Conservation (phyloP, 2,329 filamentous ascomycete species). For the Colletotrichum sp. region DNA sequence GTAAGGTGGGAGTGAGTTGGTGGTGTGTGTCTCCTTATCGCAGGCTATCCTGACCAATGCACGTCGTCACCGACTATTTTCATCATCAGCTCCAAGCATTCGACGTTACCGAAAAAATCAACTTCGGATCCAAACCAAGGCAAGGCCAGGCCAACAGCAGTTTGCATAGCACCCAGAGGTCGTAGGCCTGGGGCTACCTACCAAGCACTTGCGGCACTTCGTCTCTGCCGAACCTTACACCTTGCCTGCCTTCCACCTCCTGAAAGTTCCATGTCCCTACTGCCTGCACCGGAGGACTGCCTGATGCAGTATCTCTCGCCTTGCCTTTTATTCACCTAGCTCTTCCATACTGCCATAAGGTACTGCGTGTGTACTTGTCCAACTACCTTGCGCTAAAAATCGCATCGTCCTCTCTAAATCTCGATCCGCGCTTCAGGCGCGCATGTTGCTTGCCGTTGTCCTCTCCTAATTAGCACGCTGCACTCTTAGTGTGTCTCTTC, state of each 20-base stretch:
- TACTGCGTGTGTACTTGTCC: neutral
- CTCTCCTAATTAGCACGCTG: neutral
- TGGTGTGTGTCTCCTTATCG: neutral
- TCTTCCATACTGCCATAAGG: neutral
- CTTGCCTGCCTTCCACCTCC: neutral
- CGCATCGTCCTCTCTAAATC: slow-evolving; percentile 12
- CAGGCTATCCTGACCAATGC: slow-evolving; percentile 1
- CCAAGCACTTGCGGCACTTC: neutral
- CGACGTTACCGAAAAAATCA: neutral
- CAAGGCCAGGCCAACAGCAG: neutral
- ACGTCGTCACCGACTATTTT: slow-evolving; percentile 4
- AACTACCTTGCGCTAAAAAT: slow-evolving; percentile 11
- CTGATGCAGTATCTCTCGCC: slow-evolving; percentile 14
- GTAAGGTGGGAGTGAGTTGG: neutral
- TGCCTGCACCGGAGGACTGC: neutral
- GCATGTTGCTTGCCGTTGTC: slow-evolving; percentile 15
- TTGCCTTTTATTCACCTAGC: neutral
- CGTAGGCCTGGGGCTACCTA: neutral
- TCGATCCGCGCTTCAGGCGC: slow-evolving; percentile 17
- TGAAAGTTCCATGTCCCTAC: neutral
- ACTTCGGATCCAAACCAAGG: neutral
- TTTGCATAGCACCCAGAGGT: neutral
- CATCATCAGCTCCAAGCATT: neutral
- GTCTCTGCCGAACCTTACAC: neutral
- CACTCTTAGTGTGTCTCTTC: neutral